These are phyloP conservation scores for Candida manassasensis DNA, from an alignment of 805 yeast species.

Conservation along the genomic window DNA sequence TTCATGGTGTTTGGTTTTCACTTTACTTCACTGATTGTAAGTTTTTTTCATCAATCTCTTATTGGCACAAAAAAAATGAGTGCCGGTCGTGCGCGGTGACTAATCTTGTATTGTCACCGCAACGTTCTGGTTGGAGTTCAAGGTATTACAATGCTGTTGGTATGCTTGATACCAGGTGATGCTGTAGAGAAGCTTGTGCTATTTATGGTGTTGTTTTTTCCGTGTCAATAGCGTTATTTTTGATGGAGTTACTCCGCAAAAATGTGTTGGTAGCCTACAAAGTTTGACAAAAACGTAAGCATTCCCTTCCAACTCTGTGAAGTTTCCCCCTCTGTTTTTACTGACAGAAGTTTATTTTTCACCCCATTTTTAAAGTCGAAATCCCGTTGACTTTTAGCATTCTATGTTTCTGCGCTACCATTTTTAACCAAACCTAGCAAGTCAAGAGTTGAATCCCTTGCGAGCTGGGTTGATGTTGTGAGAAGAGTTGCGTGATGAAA, in stretches of 20 bases:
- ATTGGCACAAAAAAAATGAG: slow-evolving; percentile 1
- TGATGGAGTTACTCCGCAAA: too few species aligned
- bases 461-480: background rate
- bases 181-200: background rate
- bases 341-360: too few species aligned
- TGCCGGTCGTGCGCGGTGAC: background rate
- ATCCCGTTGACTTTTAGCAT: too few species aligned
- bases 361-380: too few species aligned
- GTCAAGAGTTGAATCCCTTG: background rate
- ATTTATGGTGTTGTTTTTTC: background rate
- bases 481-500: background rate
- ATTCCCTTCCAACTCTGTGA: too few species aligned
- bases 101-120: too few species aligned
- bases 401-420: slow-evolving; percentile 1
- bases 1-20: slow-evolving; percentile 21
- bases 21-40: background rate
- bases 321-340: too few species aligned
- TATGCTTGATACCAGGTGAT: background rate
- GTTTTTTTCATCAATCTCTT: slow-evolving; percentile 1
- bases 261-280: too few species aligned
- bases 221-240: too few species aligned
- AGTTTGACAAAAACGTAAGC: too few species aligned
- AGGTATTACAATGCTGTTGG: background rate
- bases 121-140: too few species aligned
- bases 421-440: background rate